These are phyloP conservation scores for Sporothrix schenckii DNA, from an alignment of 2,329 filamentous ascomycete genomes.

Conservation along the genomic window DNA sequence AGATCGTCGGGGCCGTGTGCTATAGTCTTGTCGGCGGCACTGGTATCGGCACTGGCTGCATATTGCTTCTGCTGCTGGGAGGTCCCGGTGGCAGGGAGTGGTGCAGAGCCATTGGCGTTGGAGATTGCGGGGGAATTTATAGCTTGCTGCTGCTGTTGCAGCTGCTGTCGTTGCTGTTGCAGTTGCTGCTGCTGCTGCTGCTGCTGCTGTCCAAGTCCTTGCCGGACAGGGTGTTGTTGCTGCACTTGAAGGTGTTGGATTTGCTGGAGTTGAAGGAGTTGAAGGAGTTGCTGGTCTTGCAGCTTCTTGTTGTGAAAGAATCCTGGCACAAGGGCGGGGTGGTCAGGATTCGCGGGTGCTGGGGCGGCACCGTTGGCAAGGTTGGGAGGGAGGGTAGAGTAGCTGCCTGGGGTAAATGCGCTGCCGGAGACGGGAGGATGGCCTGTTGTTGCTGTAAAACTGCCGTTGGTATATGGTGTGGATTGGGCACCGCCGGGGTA, in stretches of 20 bases:
- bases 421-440: background rate
- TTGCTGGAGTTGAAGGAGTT: background rate
- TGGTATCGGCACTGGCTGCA: too few relatives aligned
- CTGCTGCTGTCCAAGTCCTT: constrained; percentile 3
- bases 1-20: background rate
- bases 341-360: background rate
- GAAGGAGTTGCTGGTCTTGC: background rate
- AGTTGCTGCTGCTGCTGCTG: constrained; percentile 18
- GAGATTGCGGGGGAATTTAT: background rate
- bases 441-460: background rate
- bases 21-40: background rate
- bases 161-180: background rate
- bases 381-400: background rate
- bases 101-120: background rate
- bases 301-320: background rate
- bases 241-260: background rate
- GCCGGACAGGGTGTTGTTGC: background rate
- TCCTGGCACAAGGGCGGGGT: background rate
- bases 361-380: background rate
- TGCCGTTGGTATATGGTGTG: background rate
- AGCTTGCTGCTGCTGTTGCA: background rate
- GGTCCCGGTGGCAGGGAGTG: background rate
- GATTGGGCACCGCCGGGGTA: background rate
- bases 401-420: background rate
- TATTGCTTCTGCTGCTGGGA: background rate